phyloP scores from a whole-genome alignment of 2,329 filamentous ascomycete species.

The Alternaria hordeiaustralica region DNA sequence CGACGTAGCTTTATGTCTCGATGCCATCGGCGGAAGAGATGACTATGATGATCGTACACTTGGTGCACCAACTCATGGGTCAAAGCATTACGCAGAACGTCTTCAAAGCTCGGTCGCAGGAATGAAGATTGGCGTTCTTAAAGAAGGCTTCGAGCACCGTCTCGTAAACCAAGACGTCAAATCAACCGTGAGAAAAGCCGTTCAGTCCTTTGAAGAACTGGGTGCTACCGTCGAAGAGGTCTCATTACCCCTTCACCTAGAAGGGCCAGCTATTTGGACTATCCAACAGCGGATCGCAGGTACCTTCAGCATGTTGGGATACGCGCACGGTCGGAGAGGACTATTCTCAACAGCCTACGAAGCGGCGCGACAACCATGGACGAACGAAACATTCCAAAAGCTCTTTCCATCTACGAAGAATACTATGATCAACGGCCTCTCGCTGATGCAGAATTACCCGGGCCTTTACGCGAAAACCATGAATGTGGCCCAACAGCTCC shows the following conservation, averaged over 20 bases:
- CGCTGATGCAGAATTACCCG: slow-evolving; percentile 47
- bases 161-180: slow-evolving; percentile 50
- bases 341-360: slow-evolving; percentile 44
- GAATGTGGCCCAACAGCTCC: slow-evolving; percentile 50
- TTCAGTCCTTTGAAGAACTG: slow-evolving; percentile 48
- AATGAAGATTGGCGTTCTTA: slow-evolving; percentile 37
- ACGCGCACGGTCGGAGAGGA: slow-evolving; percentile 28
- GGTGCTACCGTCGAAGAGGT: slow-evolving; percentile 55
- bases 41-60: slow-evolving; percentile 42
- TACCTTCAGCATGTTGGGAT: slow-evolving; percentile 50
- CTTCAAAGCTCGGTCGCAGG: slow-evolving; percentile 24
- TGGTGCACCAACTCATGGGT: slow-evolving; percentile 33
- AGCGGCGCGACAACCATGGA: slow-evolving; percentile 57
- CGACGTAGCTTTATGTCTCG: slow-evolving; percentile 34
- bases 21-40: slow-evolving; percentile 40
- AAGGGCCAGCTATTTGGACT: slow-evolving; percentile 49
- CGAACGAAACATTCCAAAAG: slow-evolving; percentile 56
- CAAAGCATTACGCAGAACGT: slow-evolving; percentile 20
- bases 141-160: slow-evolving; percentile 33
- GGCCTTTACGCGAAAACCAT: slow-evolving; percentile 50
- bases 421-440: slow-evolving; percentile 53
- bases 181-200: slow-evolving; percentile 51
- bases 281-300: slow-evolving; percentile 53
- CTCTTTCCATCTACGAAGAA: slow-evolving; percentile 58
- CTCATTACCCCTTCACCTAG: slow-evolving; percentile 40